Evolutionary conservation across 768 basidiomycete genomes (phyloP).

Genomic region (Podaxis mareebaensis): DNA sequence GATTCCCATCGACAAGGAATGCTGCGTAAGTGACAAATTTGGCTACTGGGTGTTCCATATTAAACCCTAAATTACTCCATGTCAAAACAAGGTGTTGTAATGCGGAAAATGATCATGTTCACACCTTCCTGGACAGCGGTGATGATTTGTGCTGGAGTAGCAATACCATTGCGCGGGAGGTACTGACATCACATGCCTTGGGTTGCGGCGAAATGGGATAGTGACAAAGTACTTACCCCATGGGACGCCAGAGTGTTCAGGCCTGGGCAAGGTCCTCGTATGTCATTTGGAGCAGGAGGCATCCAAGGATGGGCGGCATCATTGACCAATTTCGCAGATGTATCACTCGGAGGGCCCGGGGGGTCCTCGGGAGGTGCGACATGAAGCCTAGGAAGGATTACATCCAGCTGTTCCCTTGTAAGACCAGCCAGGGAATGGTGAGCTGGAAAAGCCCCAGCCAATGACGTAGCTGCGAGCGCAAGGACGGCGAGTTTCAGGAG

Average conservation of each 20-base stretch:
- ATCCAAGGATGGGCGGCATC: conserved; percentile 22
- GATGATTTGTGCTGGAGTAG: conserved; percentile 19
- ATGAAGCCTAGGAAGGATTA: conserved; percentile 12
- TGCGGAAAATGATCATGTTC: not conserved
- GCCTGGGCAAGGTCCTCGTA: conserved; percentile 24
- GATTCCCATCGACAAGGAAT: conserved; percentile 20
- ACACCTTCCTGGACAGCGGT: conserved; percentile 15
- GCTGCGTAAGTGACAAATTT: conserved; percentile 22
- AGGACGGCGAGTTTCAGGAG: not conserved
- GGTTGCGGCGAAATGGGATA: not conserved
- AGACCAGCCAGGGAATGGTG: conserved; percentile 19
- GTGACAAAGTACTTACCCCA: conserved; percentile 16
- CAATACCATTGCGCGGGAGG: conserved; percentile 17
- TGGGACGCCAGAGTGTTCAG: conserved; percentile 23
- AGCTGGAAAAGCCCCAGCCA: conserved; percentile 13
- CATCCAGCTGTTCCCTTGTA: conserved; percentile 8
- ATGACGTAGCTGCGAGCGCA: not conserved
- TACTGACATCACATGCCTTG: conserved; percentile 2
- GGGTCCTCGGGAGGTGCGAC: conserved; percentile 4
- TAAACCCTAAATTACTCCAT: conserved; percentile 14
- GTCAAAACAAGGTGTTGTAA: not conserved
- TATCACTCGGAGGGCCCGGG: conserved; percentile 16
- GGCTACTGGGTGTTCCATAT: conserved; percentile 19
- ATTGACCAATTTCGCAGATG: conserved; percentile 22
- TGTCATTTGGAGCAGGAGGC: conserved; percentile 13